Evolutionary conservation across 257 asterid genomes (phyloP).

Genomic region (Rauvolfia tetraphylla): DNA sequence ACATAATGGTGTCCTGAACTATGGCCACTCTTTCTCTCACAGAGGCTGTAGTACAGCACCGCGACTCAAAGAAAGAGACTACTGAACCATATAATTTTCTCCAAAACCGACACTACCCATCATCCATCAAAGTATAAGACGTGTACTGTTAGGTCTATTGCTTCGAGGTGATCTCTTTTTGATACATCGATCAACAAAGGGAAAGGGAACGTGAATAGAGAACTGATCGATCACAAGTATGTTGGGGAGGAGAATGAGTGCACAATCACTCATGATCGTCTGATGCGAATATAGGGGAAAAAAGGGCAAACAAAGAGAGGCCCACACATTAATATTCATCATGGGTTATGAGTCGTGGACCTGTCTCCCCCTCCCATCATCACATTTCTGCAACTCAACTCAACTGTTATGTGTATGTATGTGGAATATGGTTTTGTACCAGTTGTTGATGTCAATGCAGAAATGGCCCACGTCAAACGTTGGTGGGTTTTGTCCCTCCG

Average conservation of each 20-base stretch:
- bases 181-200: too few species aligned
- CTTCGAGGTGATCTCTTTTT: too few species aligned
- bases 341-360: background rate
- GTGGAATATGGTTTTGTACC: background rate
- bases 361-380: background rate
- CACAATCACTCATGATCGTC: too few species aligned
- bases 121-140: background rate
- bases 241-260: too few species aligned
- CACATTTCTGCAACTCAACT: background rate
- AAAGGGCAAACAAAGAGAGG: too few species aligned
- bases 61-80: slow-evolving; percentile 25
- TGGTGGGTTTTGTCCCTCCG: slow-evolving; percentile 40
- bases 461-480: slow-evolving; percentile 31
- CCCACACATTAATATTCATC: slow-evolving; percentile 1
- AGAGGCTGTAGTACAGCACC: background rate
- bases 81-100: slow-evolving; percentile 25
- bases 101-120: slow-evolving; percentile 7
- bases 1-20: slow-evolving; percentile 33
- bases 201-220: too few species aligned
- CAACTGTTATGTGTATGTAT: background rate
- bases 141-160: too few species aligned
- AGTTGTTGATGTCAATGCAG: slow-evolving; percentile 17
- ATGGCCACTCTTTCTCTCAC: slow-evolving; percentile 18
- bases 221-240: too few species aligned
- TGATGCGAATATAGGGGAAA: too few species aligned